A percentile compares a stretch with the other conserved stretches of the same genome.
Evolutionary conservation across 352 stramenopile species (phyloP).

Genomic region (Phytophthora melonis): DNA sequence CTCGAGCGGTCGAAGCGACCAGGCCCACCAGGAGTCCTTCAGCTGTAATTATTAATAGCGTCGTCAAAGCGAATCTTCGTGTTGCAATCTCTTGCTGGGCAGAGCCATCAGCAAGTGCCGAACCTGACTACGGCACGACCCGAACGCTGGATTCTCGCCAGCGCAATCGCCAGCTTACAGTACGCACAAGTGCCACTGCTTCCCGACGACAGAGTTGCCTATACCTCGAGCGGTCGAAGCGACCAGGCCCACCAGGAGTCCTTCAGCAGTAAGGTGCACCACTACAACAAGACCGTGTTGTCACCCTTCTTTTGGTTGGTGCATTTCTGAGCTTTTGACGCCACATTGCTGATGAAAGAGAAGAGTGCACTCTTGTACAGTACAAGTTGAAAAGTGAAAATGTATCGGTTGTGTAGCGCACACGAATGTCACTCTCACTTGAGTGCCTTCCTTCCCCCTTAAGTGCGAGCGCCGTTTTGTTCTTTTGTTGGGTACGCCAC

Average conservation of each 20-base stretch:
- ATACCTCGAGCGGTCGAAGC: neutral
- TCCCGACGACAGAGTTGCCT: too few relatives aligned
- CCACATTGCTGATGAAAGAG: too few relatives aligned
- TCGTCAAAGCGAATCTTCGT: neutral
- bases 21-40: neutral
- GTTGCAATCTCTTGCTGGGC: neutral
- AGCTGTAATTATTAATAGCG: too few relatives aligned
- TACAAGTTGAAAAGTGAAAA: too few relatives aligned
- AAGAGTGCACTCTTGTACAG: too few relatives aligned
- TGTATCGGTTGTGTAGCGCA: neutral
- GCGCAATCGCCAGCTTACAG: too few relatives aligned
- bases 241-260: neutral
- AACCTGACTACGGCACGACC: neutral
- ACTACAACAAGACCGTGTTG: neutral
- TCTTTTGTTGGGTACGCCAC: constrained; percentile 30
- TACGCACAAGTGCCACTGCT: too few relatives aligned
- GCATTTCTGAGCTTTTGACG: too few relatives aligned
- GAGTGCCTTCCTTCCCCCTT: neutral
- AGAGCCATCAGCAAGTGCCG: neutral
- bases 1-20: neutral
- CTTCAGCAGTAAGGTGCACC: neutral
- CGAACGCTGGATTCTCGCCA: too few relatives aligned
- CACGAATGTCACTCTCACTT: constrained; percentile 9
- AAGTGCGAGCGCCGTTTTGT: constrained; percentile 29
- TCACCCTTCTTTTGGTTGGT: too few relatives aligned